Conservation (phyloP, 805 yeast genomes). For the Kregervanrija fluxuum region DNA sequence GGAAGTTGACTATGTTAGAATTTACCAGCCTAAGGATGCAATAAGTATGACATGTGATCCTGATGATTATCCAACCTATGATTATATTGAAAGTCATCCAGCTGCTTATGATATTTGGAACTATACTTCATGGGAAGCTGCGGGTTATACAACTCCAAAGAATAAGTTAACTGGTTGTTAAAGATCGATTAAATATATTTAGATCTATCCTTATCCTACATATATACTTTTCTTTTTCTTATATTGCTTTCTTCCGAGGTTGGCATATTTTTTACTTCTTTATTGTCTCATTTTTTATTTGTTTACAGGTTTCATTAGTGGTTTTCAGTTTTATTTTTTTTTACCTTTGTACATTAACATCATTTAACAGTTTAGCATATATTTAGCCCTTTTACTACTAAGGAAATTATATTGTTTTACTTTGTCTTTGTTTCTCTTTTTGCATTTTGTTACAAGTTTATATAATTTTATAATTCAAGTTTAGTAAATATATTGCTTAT, state of each 20-base stretch:
- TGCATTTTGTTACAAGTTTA: too few species aligned
- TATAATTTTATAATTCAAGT: too few species aligned
- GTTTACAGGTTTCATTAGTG: background rate
- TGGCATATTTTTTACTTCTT: background rate
- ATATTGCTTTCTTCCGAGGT: background rate
- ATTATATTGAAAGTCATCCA: slow-evolving; percentile 67
- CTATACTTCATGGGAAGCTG: slow-evolving; percentile 63
- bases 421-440: too few species aligned
- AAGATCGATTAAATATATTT: background rate
- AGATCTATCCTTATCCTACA: background rate
- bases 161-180: slow-evolving; percentile 49
- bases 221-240: background rate
- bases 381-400: too few species aligned
- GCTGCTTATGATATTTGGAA: slow-evolving; percentile 66
- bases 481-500: too few species aligned
- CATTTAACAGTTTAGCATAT: background rate
- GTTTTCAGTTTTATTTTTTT: slow-evolving; percentile 6
- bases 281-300: background rate
- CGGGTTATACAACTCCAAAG: slow-evolving; percentile 68
- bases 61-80: slow-evolving; percentile 70
- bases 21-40: slow-evolving; percentile 76
- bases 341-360: slow-evolving; percentile 11
- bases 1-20: slow-evolving; percentile 77
- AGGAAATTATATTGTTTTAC: too few species aligned
- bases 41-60: slow-evolving; percentile 80